These are phyloP conservation scores for Dujonia santamariae DNA, from an alignment of 1,139 yeast species.

Conservation along the genomic window DNA sequence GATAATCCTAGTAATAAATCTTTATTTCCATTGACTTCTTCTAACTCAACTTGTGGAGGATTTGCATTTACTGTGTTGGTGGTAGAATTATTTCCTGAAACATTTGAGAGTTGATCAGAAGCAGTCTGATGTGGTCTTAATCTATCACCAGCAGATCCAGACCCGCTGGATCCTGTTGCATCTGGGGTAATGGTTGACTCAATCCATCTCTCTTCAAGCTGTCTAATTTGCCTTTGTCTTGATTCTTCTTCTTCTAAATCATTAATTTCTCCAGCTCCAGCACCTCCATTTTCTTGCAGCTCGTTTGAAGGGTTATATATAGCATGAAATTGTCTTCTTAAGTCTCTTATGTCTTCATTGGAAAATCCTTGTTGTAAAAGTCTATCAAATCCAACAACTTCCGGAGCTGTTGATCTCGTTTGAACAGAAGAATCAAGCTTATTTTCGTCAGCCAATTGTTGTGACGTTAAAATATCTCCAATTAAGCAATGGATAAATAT, in stretches of 20 bases:
- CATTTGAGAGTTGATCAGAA: constrained; percentile 1
- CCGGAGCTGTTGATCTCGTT: constrained; percentile 57
- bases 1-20: constrained; percentile 63
- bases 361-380: constrained; percentile 80
- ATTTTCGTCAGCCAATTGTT: constrained; percentile 64
- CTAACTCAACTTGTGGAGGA: constrained; percentile 23
- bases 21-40: constrained; percentile 43
- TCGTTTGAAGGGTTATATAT: constrained; percentile 43
- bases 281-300: constrained; percentile 8
- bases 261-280: constrained; percentile 19
- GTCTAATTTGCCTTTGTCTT: constrained; percentile 43
- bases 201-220: constrained; percentile 87
- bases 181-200: constrained; percentile 60
- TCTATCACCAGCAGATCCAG: constrained; percentile 10
- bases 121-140: constrained; percentile 6
- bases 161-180: neutral
- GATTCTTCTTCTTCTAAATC: constrained; percentile 43
- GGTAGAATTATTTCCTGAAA: neutral
- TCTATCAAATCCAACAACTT: constrained; percentile 83
- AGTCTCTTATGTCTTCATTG: constrained; percentile 66
- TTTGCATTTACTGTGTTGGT: constrained; percentile 3
- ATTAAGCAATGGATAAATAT: constrained; percentile 77
- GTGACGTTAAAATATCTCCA: constrained; percentile 61
- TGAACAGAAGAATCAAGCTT: constrained; percentile 52
- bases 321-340: constrained; percentile 70